phyloP scores from a whole-genome alignment of 2,329 filamentous ascomycete genomes.

The Anthostomella pinea region DNA sequence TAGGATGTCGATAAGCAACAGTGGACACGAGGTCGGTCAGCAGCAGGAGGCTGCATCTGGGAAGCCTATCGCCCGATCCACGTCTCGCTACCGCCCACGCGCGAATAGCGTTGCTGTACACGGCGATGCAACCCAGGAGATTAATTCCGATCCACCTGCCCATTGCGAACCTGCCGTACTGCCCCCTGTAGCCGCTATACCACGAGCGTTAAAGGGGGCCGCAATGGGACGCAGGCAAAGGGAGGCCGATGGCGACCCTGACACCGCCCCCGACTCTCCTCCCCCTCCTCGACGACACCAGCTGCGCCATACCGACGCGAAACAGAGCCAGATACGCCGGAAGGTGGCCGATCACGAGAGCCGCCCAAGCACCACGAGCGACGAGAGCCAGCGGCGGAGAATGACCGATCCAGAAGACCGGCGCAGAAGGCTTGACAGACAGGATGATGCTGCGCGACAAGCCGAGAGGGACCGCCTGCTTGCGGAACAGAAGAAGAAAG shows the following conservation, averaged over 20 bases:
- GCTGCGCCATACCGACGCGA: slow-evolving; percentile 20
- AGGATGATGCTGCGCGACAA: slow-evolving; percentile 33
- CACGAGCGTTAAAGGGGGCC: slow-evolving; percentile 21
- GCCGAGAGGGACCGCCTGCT: slow-evolving; percentile 48
- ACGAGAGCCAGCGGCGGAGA: slow-evolving; percentile 19
- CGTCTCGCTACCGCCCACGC: slow-evolving; percentile 35
- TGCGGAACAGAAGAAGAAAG: slow-evolving; percentile 48
- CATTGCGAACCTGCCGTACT: slow-evolving; percentile 16
- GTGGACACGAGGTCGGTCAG: slow-evolving; percentile 14
- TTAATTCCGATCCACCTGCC: slow-evolving; percentile 25
- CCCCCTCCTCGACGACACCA: slow-evolving; percentile 18
- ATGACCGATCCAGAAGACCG: slow-evolving; percentile 19
- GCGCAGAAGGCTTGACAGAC: slow-evolving; percentile 17
- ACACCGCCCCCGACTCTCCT: slow-evolving; percentile 5
- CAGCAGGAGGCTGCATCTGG: slow-evolving; percentile 17
- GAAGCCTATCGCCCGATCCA: slow-evolving; percentile 32
- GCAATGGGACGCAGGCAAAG: slow-evolving; percentile 18
- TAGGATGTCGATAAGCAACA: slow-evolving; percentile 13
- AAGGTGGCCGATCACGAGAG: slow-evolving; percentile 11
- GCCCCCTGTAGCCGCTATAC: slow-evolving; percentile 32
- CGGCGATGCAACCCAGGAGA: slow-evolving; percentile 27
- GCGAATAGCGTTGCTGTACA: slow-evolving; percentile 25
- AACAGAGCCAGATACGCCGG: slow-evolving; percentile 14
- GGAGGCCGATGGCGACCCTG: slow-evolving; percentile 9
- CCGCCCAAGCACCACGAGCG: slow-evolving; percentile 13